These are phyloP conservation scores for Hyphopichia pseudoburtonii DNA, from an alignment of 1,139 yeast genomes.

Conservation along the genomic window DNA sequence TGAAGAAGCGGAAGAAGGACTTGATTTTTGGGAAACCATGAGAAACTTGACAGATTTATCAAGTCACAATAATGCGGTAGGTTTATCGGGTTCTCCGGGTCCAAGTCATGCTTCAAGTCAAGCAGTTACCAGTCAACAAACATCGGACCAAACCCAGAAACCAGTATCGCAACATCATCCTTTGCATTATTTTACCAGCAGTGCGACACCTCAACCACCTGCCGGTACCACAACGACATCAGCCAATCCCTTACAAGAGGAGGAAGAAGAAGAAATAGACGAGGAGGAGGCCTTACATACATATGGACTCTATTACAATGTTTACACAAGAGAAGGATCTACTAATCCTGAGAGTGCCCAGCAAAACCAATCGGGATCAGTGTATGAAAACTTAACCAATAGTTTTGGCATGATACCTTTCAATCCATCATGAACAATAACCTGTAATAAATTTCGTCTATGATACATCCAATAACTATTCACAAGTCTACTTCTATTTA, in stretches of 20 bases:
- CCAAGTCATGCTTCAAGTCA: conserved; percentile 4
- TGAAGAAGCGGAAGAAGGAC: conserved; percentile 39
- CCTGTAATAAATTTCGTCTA: too few species aligned
- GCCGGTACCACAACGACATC: too few species aligned
- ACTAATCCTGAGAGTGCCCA: conserved; percentile 25
- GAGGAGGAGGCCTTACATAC: conserved; percentile 34
- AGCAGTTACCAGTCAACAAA: not conserved
- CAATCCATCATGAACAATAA: conserved; percentile 34
- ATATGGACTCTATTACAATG: conserved; percentile 38
- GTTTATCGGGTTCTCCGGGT: conserved; percentile 1
- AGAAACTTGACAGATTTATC: conserved; percentile 45
- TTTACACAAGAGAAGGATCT: conserved; percentile 36
- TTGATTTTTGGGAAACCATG: conserved; percentile 73
- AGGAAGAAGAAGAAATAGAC: conserved; percentile 26
- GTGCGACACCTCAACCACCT: conserved; percentile 18
- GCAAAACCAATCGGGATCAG: conserved; percentile 10
- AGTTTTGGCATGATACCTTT: conserved; percentile 37
- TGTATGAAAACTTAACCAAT: conserved; percentile 20
- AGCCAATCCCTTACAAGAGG: conserved; percentile 9
- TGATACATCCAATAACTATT: too few species aligned
- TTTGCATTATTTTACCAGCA: conserved; percentile 30
- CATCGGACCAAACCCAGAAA: conserved; percentile 11
- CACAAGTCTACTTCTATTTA: too few species aligned
- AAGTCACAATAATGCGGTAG: conserved; percentile 26
- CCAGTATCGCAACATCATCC: conserved; percentile 55